A percentile compares a stretch with the other conserved stretches of the same genome.
phyloP scores from a whole-genome alignment of 495 filamentous ascomycete genomes.

The Lophiotrema nucula region DNA sequence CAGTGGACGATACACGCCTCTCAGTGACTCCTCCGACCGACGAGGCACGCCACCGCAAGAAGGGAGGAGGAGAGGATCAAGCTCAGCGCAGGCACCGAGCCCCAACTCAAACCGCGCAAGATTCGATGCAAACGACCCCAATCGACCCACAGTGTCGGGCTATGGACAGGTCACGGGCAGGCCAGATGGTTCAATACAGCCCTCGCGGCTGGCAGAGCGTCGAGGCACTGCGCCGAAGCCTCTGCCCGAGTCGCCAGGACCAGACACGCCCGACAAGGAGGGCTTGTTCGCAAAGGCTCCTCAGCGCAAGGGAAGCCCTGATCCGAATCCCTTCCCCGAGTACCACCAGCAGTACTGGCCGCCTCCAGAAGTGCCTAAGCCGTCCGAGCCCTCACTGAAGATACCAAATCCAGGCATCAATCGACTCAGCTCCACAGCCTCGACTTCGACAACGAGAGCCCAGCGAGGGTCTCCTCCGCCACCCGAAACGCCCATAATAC shows the following conservation, averaged over 20 bases:
- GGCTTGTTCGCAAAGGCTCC: conserved; percentile 63
- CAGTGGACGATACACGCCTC: conserved; percentile 46
- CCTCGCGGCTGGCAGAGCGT: conserved; percentile 38
- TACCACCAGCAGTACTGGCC: conserved; percentile 70
- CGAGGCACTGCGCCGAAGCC: conserved; percentile 65
- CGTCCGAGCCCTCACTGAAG: conserved; percentile 23
- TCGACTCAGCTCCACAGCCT: conserved; percentile 81
- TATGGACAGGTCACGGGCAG: conserved; percentile 33
- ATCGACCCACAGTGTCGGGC: conserved; percentile 39
- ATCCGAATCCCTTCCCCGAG: conserved; percentile 51
- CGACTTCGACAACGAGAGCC: conserved; percentile 88
- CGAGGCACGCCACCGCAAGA: conserved; percentile 32
- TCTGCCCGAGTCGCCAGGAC: conserved; percentile 71
- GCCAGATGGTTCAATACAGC: conserved; percentile 26
- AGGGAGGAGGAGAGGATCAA: conserved; percentile 27
- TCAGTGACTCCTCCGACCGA: conserved; percentile 44
- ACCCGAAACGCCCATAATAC: conserved; percentile 87
- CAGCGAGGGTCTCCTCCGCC: conserved; percentile 91
- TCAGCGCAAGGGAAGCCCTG: conserved; percentile 31
- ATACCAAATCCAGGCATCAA: conserved; percentile 60
- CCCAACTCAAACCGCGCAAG: conserved; percentile 25
- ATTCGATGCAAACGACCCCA: conserved; percentile 42
- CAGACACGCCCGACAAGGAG: conserved; percentile 67
- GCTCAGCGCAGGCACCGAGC: conserved; percentile 25
- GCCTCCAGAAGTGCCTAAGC: conserved; percentile 30